Evolutionary conservation across 192 early-diverging fungal species (phyloP).

Genomic region (Coemansia asiatica): DNA sequence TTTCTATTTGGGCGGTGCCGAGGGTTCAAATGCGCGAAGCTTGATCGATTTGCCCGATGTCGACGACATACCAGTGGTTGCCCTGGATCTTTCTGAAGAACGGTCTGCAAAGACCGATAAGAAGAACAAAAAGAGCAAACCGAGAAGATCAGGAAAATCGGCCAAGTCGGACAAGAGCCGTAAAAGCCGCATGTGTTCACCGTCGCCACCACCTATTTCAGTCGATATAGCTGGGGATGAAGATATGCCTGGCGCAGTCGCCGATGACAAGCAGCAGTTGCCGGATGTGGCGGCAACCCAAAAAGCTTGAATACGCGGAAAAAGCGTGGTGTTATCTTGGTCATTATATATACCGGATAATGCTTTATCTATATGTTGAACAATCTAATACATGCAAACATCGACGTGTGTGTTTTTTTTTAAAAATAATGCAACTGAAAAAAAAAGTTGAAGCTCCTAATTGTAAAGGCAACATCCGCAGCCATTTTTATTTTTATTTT

Average conservation of each 20-base stretch:
- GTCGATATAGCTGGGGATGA: slow-evolving; percentile 53
- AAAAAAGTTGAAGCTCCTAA: too few species aligned
- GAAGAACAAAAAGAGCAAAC: slow-evolving; percentile 25
- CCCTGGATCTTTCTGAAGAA: slow-evolving; percentile 61
- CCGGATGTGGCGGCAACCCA: not conserved
- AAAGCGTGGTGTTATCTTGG: not conserved
- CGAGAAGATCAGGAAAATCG: not conserved
- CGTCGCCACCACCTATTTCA: slow-evolving; percentile 32
- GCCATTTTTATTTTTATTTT: too few species aligned
- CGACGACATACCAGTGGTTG: slow-evolving; percentile 80
- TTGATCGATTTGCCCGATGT: slow-evolving; percentile 66
- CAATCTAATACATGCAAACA: not conserved
- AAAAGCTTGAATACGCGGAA: not conserved
- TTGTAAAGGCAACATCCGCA: not conserved
- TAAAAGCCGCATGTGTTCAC: slow-evolving; percentile 13
- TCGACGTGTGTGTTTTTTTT: not conserved
- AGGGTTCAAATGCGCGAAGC: slow-evolving; percentile 26
- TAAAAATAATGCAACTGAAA: too few species aligned
- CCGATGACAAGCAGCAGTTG: slow-evolving; percentile 6
- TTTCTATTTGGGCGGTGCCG: slow-evolving; percentile 33
- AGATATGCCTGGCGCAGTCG: slow-evolving; percentile 30
- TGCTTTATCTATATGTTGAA: not conserved
- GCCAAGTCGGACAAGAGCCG: slow-evolving; percentile 10
- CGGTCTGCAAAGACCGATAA: slow-evolving; percentile 4
- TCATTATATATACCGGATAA: not conserved